Evolutionary conservation across 2,329 filamentous ascomycete genomes (phyloP).

Genomic region (Clonostachys chloroleuca): DNA sequence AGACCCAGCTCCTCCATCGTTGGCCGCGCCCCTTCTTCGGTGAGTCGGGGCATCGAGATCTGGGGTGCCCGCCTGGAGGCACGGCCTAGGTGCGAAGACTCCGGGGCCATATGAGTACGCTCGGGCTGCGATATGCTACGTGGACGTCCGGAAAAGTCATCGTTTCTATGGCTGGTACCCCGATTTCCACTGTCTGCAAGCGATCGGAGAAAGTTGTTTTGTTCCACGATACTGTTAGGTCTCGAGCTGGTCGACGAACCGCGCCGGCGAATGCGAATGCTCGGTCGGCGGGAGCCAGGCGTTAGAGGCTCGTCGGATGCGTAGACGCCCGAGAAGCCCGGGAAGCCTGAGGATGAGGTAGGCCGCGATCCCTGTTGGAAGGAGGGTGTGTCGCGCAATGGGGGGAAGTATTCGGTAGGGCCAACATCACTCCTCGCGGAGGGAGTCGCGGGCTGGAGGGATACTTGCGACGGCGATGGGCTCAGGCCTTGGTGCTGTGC

Average conservation of each 20-base stretch:
- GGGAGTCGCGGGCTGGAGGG: background rate
- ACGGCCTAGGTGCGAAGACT: constrained; percentile 12
- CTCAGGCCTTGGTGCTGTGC: background rate
- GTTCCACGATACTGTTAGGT: too few relatives aligned
- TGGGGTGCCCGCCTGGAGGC: constrained; percentile 23
- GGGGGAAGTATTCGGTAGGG: constrained; percentile 3
- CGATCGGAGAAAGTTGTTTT: too few relatives aligned
- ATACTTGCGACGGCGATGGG: background rate
- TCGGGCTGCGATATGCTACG: constrained; percentile 29
- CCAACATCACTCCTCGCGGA: background rate
- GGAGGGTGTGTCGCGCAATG: background rate
- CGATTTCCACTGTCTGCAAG: too few relatives aligned
- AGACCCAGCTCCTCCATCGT: constrained; percentile 25
- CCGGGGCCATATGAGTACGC: constrained; percentile 10
- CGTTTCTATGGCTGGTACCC: background rate
- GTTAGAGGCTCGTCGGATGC: background rate
- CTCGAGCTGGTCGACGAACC: background rate
- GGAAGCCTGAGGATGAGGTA: background rate
- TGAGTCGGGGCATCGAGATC: constrained; percentile 27
- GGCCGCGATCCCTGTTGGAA: background rate
- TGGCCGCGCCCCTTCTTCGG: constrained; percentile 28
- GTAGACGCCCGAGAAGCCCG: background rate
- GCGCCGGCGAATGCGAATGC: constrained; percentile 5
- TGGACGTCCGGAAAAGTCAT: constrained; percentile 10
- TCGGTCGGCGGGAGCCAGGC: constrained; percentile 24